Percentiles rank a stretch among this genome's conserved stretches.
These are phyloP conservation scores for Aspergillus steynii DNA, from an alignment of 495 filamentous ascomycete species.

Conservation along the genomic window DNA sequence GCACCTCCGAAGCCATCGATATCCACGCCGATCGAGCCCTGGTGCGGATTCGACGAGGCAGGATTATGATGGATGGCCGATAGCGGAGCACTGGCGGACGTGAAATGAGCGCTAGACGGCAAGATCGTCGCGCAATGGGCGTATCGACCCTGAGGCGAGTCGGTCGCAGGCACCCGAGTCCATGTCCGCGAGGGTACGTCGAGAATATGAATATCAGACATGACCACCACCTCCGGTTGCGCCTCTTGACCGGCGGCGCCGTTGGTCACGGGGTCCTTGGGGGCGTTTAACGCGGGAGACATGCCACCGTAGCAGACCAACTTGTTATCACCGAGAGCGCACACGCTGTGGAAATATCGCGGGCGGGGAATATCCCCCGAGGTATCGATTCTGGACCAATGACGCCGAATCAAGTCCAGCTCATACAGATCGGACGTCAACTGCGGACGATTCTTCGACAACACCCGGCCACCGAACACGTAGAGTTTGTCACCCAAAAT, in stretches of 20 bases:
- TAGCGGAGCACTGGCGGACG: conserved; percentile 76
- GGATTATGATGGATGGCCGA: conserved; percentile 90
- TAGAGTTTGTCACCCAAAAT: conserved; percentile 93
- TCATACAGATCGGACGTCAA: conserved; percentile 90
- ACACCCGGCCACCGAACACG: conserved; percentile 87
- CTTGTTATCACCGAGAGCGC: conserved; percentile 89
- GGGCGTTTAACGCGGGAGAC: conserved; percentile 68
- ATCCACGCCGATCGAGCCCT: conserved; percentile 79
- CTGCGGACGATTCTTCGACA: conserved; percentile 79
- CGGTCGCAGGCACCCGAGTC: conserved; percentile 76
- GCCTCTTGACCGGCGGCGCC: conserved; percentile 55
- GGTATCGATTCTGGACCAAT: conserved; percentile 88
- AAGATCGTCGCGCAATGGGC: conserved; percentile 95
- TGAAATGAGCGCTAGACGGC: conserved; percentile 81
- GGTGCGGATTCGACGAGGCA: conserved; percentile 73
- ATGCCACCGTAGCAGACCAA: conserved; percentile 98
- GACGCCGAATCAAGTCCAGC: conserved; percentile 83
- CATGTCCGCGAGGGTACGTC: conserved; percentile 84
- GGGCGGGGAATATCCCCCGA: conserved; percentile 84
- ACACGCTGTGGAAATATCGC: conserved; percentile 95
- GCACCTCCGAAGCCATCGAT: conserved; percentile 90
- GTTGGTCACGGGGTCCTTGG: conserved; percentile 43
- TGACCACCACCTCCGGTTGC: conserved; percentile 89
- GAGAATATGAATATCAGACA: conserved; percentile 97
- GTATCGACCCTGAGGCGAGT: conserved; percentile 91